A percentile compares a stretch with the other conserved stretches of the same genome.
phyloP scores from a whole-genome alignment of 176 grass and related monocot genomes.

The Hyparrhenia diplandra region DNA sequence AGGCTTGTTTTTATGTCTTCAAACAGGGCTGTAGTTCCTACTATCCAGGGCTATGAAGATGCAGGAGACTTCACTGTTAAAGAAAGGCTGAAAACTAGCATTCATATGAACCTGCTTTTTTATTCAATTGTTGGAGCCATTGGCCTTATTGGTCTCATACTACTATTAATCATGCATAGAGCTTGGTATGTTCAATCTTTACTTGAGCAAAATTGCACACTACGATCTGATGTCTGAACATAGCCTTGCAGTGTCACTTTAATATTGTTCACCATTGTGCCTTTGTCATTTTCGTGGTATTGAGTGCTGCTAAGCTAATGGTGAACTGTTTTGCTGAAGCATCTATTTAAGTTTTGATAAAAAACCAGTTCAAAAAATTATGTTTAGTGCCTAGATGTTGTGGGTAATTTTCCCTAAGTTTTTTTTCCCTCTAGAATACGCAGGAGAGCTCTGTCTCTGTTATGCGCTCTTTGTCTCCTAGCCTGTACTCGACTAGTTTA shows the following conservation, averaged over 20 bases:
- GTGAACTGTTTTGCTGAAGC: slow-evolving; percentile 11
- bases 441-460: too few species aligned
- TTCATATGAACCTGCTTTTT: slow-evolving; percentile 92
- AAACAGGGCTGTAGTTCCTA: slow-evolving; percentile 98
- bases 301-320: neutral
- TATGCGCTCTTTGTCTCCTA: neutral
- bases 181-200: slow-evolving; percentile 58
- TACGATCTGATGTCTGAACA: slow-evolving; percentile 1
- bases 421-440: too few species aligned
- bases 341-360: neutral
- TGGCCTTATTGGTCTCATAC: slow-evolving; percentile 88
- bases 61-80: slow-evolving; percentile 98
- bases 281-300: neutral
- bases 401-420: neutral
- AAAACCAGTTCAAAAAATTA: neutral
- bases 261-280: neutral
- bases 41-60: slow-evolving; percentile 98
- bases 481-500: neutral
- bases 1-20: slow-evolving; percentile 31
- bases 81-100: slow-evolving; percentile 94
- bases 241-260: neutral
- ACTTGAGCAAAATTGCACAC: slow-evolving; percentile 14
- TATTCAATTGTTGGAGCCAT: slow-evolving; percentile 95
- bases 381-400: neutral
- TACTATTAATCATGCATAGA: slow-evolving; percentile 85